Evolutionary conservation across 2,329 filamentous ascomycete species (phyloP), one percentile per base, ranked within the genome.

Genomic region (Plenodomus biglobosus): DNA sequence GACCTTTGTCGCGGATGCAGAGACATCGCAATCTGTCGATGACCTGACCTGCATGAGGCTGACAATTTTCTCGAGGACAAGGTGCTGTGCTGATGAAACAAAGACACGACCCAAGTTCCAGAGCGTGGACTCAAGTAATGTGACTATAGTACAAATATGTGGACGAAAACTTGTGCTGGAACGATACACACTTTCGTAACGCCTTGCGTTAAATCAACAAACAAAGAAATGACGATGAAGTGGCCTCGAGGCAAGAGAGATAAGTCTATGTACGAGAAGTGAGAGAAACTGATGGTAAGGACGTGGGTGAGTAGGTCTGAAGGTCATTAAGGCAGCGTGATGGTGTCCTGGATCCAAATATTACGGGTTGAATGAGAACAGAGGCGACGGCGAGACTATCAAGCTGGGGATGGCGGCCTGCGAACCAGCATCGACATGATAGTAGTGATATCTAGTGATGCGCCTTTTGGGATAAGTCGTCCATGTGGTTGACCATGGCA

Each of bases 401-500:
- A n/a, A n/a, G n/a, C n/a, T n/a, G n/a, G n/a, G n/a, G n/a, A n/a
- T n/a, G n/a, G n/a, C n/a, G n/a, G n/a, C n/a, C 22, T 10, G 22
- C 5, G 22, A 24, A 30, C 44, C 49, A 47, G 40, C 45, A 60
- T 44, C 46, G 20, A 38, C 44, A 42, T 43, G 55, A 44, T 44
- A 35, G 38, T 44, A 38, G 21, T 34, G 44, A 40, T 22, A 48
- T 46, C 57, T 68, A 70, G 49, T 55, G 64, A 55, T 65, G 60
- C 37, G 62, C 49, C 60, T 69, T 66, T 27, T 46, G 44, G 18
- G 65, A 53, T 37, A 71, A 44, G 44, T 71, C 69, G 47, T 71
- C 69, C 66, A 95, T 88, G 68, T 95, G 90, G 70, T 96, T 95
- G 74, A 88, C 91, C 74, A 96, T 84, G 16, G 92, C 90, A 42